phyloP scores from a whole-genome alignment of 139 green algal species.

The Picocystis salinarum region DNA sequence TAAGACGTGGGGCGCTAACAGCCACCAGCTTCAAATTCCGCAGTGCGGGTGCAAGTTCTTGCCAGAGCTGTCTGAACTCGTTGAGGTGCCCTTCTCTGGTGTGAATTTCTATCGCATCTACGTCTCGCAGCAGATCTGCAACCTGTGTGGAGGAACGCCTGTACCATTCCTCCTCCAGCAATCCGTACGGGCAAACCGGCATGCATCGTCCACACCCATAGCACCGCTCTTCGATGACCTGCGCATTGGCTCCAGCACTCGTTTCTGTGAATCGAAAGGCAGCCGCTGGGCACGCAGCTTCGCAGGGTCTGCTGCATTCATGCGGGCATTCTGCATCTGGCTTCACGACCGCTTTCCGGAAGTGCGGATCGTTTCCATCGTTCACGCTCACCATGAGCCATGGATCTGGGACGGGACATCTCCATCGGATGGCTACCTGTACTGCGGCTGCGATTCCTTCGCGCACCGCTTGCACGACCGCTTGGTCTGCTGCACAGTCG shows the following conservation, averaged over 20 bases:
- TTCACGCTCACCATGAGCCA: slow-evolving; percentile 23
- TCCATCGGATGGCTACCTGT: neutral
- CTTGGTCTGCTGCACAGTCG: slow-evolving; percentile 16
- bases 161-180: slow-evolving; percentile 4
- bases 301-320: slow-evolving; percentile 14
- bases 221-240: slow-evolving; percentile 10
- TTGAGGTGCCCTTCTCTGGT: slow-evolving; percentile 6
- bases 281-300: slow-evolving; percentile 13
- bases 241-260: neutral
- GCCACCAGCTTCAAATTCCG: slow-evolving; percentile 9
- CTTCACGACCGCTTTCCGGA: slow-evolving; percentile 17
- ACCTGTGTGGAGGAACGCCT: neutral
- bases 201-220: slow-evolving; percentile 16
- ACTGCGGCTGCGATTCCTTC: slow-evolving; percentile 12
- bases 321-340: slow-evolving; percentile 6
- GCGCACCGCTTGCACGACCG: slow-evolving; percentile 9
- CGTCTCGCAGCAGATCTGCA: neutral
- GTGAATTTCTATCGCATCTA: slow-evolving; percentile 20
- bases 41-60: slow-evolving; percentile 1
- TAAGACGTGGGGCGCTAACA: slow-evolving; percentile 8
- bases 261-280: slow-evolving; percentile 11
- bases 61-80: slow-evolving; percentile 8
- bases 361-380: slow-evolving; percentile 19
- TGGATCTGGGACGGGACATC: slow-evolving; percentile 2
- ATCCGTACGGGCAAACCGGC: slow-evolving; percentile 9